Evolutionary conservation across 139 green algal genomes (phyloP).

Genomic region (Tetradesmus obliquus): DNA sequence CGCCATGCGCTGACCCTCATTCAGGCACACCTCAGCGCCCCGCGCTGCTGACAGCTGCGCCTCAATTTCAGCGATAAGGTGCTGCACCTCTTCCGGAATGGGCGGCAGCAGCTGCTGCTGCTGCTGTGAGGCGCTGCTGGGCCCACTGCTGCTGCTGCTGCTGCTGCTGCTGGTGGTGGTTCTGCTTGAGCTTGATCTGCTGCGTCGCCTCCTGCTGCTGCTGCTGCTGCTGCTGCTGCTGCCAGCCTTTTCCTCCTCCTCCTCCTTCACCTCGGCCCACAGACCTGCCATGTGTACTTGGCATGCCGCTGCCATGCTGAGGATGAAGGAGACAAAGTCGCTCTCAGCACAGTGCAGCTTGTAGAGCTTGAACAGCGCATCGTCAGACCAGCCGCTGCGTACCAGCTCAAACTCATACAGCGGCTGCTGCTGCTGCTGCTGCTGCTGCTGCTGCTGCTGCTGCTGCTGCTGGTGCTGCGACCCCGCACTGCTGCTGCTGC

Average conservation of each 20-base stretch:
- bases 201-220: neutral
- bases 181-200: neutral
- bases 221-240: neutral
- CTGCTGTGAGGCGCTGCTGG: neutral
- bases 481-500: neutral
- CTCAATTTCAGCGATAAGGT: neutral
- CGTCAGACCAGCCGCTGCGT: neutral
- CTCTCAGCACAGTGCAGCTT: conserved; percentile 22
- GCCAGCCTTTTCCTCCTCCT: neutral
- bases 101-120: neutral
- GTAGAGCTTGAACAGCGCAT: neutral
- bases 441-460: neutral
- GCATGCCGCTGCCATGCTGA: neutral
- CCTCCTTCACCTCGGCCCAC: neutral
- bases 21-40: neutral
- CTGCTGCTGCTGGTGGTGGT: conserved; percentile 2
- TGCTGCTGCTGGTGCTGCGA: conserved; percentile 11
- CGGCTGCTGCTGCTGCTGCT: neutral
- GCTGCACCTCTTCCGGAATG: neutral
- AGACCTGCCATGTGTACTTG: neutral
- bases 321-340: neutral
- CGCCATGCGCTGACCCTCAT: conserved; percentile 59
- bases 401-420: conserved; percentile 5
- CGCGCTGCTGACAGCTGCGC: neutral
- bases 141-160: neutral